Base-by-base conservation (phyloP, 176 grass and related monocot species). In the Aegilops sharonensis region DNA sequence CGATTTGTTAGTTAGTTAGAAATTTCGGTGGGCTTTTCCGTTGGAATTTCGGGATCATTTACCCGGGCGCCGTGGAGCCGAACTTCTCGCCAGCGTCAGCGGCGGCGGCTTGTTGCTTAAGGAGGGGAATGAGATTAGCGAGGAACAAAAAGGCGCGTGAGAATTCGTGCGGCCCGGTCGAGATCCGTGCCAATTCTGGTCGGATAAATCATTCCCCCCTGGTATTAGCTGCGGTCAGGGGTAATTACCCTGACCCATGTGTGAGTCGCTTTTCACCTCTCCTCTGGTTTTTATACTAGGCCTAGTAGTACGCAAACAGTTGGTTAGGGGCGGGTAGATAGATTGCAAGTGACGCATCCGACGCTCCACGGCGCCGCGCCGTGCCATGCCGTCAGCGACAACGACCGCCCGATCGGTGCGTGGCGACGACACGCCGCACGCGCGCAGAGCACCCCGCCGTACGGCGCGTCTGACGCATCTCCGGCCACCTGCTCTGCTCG, bases 121-220 rank as follows among this genome's bases (percentile, higher is more conserved):
- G 82, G 35, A 37, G 60, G 37, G 61, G 31, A 25, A 37, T 20
- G 29, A 47, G 31, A 34, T 36, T 12, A 37, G 79, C 23, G 14
- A 11, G 6, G 30, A 6, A 2, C 9, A 43, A 88, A 84, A 84
- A 15, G 81, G 85, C 69, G 76, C 57, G 81, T 84, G 67, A 84
- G 61, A 87, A 59, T 74, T 71, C 67, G 74, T 39, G 73, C 84
- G 80, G 11, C n/a, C 27, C 37, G 66, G 21, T 89, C 11, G 82
- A 89, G 82, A 85, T 85, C 87, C 75, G 76, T 85, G 77, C 59
- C 63, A 80, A 75, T 60, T 36, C 48, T 8, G 81, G 66, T 88
- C 80, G 87, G 80, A 36, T 25, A 81, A 87, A 91, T 88, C 81
- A 88, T 88, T 84, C 48, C 13, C 20, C 65, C 73, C 74, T 89